Percentiles rank a stretch among this genome's conserved stretches.
Evolutionary conservation across 2,329 filamentous ascomycete species (phyloP).

Genomic region (Alternaria sp.): DNA sequence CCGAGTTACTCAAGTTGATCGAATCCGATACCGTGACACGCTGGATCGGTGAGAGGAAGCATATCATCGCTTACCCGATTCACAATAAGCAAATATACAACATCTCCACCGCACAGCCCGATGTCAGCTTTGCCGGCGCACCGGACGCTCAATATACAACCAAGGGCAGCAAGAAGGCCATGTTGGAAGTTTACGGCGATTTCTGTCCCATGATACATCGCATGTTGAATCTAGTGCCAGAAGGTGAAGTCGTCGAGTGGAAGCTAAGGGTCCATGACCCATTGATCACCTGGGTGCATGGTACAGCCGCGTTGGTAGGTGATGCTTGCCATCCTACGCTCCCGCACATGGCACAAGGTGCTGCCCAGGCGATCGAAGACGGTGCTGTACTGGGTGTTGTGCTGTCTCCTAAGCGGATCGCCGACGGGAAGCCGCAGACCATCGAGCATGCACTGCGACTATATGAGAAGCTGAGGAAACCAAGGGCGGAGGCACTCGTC

Average conservation of each 20-base stretch:
- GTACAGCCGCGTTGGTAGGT: slow-evolving; percentile 62
- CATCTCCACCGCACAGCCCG: slow-evolving; percentile 68
- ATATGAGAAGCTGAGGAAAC: slow-evolving; percentile 65
- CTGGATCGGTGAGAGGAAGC: slow-evolving; percentile 78
- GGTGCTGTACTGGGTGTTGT: slow-evolving; percentile 64
- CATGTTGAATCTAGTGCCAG: slow-evolving; percentile 68
- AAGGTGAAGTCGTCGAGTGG: slow-evolving; percentile 74
- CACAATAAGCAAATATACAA: slow-evolving; percentile 73
- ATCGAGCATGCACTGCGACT: slow-evolving; percentile 63
- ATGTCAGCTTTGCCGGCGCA: slow-evolving; percentile 66
- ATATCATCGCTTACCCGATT: slow-evolving; percentile 82
- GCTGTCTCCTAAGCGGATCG: slow-evolving; percentile 58
- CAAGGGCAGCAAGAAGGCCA: slow-evolving; percentile 66
- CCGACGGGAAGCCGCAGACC: slow-evolving; percentile 51
- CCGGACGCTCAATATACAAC: slow-evolving; percentile 69
- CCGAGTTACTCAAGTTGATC: slow-evolving; percentile 72
- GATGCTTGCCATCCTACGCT: slow-evolving; percentile 71
- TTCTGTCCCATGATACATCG: slow-evolving; percentile 69
- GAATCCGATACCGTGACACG: slow-evolving; percentile 73
- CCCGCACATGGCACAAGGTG: slow-evolving; percentile 70
- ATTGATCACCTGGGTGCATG: slow-evolving; percentile 68
- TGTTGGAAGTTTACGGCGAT: slow-evolving; percentile 66
- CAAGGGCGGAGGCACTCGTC: slow-evolving; percentile 64
- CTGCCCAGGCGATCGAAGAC: slow-evolving; percentile 71
- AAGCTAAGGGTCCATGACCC: slow-evolving; percentile 69